Evolutionary conservation across 2,329 filamentous ascomycete genomes (phyloP).

Genomic region (Botrytis fragariae): DNA sequence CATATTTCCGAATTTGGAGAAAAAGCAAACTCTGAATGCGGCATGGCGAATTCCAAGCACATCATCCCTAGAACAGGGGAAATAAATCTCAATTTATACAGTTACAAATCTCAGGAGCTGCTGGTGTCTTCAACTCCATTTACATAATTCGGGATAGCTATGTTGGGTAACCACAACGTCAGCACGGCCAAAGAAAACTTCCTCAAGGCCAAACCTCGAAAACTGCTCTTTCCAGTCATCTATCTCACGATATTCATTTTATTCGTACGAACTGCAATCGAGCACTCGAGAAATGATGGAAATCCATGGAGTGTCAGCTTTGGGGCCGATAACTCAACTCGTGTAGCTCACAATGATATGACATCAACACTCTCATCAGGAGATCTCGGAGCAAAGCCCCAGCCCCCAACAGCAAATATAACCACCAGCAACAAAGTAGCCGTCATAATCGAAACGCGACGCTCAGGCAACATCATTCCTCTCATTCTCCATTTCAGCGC

Average conservation of each 20-base stretch:
- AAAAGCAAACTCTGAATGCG: not conserved
- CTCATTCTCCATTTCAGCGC: slow-evolving; percentile 42
- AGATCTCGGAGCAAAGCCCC: not conserved
- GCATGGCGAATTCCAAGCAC: not conserved
- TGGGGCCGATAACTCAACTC: not conserved
- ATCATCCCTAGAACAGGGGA: not conserved
- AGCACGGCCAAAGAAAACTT: slow-evolving; percentile 12
- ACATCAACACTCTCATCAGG: not conserved
- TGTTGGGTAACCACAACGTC: slow-evolving; percentile 6
- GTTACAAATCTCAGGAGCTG: not conserved
- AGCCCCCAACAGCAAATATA: slow-evolving; percentile 26
- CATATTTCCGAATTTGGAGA: slow-evolving; percentile 2
- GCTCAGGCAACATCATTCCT: slow-evolving; percentile 38
- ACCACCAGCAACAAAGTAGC: slow-evolving; percentile 38
- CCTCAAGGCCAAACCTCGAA: slow-evolving; percentile 18
- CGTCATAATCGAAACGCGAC: slow-evolving; percentile 42
- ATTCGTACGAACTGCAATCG: slow-evolving; percentile 11
- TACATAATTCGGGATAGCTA: slow-evolving; percentile 1
- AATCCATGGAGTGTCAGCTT: not conserved
- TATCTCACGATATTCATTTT: slow-evolving; percentile 10
- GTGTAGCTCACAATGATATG: not conserved
- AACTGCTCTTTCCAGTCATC: slow-evolving; percentile 9
- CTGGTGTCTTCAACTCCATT: not conserved
- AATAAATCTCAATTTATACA: not conserved
- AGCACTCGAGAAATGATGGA: not conserved